Percentiles rank a stretch among this genome's conserved stretches.
Conservation (phyloP, 805 yeast species). For the Tetrapisispora arboricola region DNA sequence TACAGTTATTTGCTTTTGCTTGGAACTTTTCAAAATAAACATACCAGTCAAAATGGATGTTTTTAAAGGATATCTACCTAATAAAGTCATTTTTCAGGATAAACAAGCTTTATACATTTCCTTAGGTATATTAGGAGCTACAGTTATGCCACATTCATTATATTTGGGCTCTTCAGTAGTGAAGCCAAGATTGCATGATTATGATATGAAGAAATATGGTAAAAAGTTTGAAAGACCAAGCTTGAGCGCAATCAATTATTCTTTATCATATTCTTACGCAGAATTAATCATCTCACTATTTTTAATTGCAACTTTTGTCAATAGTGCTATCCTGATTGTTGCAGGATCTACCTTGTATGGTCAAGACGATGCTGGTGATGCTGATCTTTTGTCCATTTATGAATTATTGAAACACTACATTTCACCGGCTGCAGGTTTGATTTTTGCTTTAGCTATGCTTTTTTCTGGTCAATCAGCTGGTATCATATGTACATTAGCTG, state of each 20-base stretch:
- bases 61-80: slow-evolving; percentile 62
- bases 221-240: slow-evolving; percentile 54
- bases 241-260: slow-evolving; percentile 65
- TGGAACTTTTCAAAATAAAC: slow-evolving; percentile 53
- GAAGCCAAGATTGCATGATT: slow-evolving; percentile 72
- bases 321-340: slow-evolving; percentile 79
- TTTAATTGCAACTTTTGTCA: slow-evolving; percentile 86
- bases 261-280: slow-evolving; percentile 70
- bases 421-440: slow-evolving; percentile 78
- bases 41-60: slow-evolving; percentile 45
- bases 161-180: slow-evolving; percentile 82
- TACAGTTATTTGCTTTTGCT: slow-evolving; percentile 65
- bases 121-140: slow-evolving; percentile 83
- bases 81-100: slow-evolving; percentile 45
- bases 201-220: slow-evolving; percentile 48
- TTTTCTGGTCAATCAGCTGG: slow-evolving; percentile 95
- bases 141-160: slow-evolving; percentile 89
- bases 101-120: slow-evolving; percentile 65
- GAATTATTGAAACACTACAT: slow-evolving; percentile 56
- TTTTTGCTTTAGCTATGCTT: slow-evolving; percentile 79
- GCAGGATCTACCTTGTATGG: slow-evolving; percentile 78
- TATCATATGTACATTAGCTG: slow-evolving; percentile 85
- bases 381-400: slow-evolving; percentile 76
- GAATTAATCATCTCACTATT: slow-evolving; percentile 76
- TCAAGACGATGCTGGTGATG: slow-evolving; percentile 57